phyloP scores from a whole-genome alignment of 2,329 filamentous ascomycete genomes.

The Aspergillus udagawae region DNA sequence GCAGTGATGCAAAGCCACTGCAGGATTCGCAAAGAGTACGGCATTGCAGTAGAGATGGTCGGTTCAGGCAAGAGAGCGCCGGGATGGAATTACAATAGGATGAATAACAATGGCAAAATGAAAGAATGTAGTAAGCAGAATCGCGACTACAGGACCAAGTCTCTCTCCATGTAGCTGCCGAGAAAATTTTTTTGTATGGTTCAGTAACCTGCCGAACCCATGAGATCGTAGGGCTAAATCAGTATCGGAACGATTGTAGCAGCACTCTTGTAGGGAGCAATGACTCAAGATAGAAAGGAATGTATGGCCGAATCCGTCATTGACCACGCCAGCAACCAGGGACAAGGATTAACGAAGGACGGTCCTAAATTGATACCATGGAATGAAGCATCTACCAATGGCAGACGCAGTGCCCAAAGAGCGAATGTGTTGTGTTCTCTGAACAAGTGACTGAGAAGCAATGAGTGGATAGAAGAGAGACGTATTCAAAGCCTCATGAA shows the following conservation, averaged over 20 bases:
- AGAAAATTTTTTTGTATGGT: background rate
- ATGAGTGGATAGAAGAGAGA: background rate
- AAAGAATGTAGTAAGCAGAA: background rate
- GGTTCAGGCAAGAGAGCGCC: background rate
- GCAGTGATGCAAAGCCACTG: constrained; percentile 5
- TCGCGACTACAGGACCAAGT: background rate
- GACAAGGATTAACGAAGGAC: background rate
- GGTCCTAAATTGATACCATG: background rate
- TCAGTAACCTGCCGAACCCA: background rate
- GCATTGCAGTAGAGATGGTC: background rate
- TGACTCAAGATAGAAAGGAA: background rate
- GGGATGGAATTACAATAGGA: background rate
- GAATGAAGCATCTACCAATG: background rate
- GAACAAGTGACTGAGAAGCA: background rate
- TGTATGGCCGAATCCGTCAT: background rate
- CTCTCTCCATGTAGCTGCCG: background rate
- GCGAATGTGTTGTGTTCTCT: background rate
- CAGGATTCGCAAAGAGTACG: background rate
- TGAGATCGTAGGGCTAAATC: background rate
- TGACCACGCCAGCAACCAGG: background rate
- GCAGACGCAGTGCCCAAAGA: background rate
- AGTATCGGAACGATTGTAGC: background rate
- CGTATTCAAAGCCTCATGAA: background rate
- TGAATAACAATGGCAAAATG: background rate
- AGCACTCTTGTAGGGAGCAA: background rate